Base-by-base conservation (phyloP, 345 rosid species). In the Capsella bursapastoris region DNA sequence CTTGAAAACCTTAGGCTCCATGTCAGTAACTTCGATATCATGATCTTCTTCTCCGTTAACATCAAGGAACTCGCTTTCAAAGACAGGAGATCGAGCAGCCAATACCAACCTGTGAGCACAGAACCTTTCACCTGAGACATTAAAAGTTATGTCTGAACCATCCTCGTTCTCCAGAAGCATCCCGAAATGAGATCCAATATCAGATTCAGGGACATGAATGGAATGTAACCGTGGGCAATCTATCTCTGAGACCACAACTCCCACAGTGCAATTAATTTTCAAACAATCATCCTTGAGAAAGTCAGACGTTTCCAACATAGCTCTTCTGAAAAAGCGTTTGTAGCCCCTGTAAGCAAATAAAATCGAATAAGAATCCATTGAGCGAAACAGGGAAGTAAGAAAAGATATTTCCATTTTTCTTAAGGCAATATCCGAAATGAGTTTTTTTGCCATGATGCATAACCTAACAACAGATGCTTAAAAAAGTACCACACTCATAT, bases 1-100 rank as follows among this genome's bases (percentile, higher is more conserved):
- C 97, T 91, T 92, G 70, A 91, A 90, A 73, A 95, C 96, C 70
- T 78, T 86, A 27, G 92, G 97, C 76, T 91, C 97, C 86, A 85
- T 86, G 78, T 95, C 97, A 6, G 78, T 76, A 71, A 94, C 77
- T 73, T 79, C 64, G 22, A 90, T 64, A 64, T 88, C 91, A 6
- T 43, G 34, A 65, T 76, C 72, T 74, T 85, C 96, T 75, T 83
- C 93, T 67, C 84, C 93, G 69, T 77, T 79, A 58, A 61, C 76
- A 82, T 91, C 86, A 53, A 75, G 79, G 80, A 91, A 81, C 78
- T 87, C 88, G 69, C 82, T 79, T 80, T 90, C 92, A 53, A 91
- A 90, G 51, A 90, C 90, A 66, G 91, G 90, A 59, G 99, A 90
- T 44, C 97, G 80, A 75, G 97, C 92, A 76, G 89, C 88, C 69